phyloP scores from a whole-genome alignment of 768 basidiomycete species.

The Rhodotorula paludigena region DNA sequence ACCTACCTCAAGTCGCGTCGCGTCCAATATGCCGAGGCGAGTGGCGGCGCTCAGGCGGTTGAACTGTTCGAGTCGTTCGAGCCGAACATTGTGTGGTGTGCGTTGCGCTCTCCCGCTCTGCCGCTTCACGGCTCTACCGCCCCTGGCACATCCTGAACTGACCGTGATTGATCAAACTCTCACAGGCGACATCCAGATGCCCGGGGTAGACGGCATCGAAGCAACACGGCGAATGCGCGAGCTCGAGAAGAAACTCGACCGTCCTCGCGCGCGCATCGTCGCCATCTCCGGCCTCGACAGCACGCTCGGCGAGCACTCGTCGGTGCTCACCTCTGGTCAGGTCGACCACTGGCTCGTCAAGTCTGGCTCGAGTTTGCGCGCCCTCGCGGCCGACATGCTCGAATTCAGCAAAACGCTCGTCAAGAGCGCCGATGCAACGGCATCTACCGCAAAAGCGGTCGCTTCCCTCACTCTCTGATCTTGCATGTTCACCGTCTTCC shows the following conservation, averaged over 20 bases:
- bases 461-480: neutral
- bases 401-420: neutral
- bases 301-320: neutral
- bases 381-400: neutral
- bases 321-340: neutral
- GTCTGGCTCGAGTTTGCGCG: neutral
- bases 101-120: neutral
- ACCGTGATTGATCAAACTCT: too few relatives aligned
- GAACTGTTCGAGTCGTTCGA: neutral
- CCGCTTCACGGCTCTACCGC: neutral
- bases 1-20: neutral
- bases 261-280: neutral
- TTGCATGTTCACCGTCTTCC: too few relatives aligned
- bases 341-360: constrained; percentile 12
- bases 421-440: neutral
- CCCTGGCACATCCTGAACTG: too few relatives aligned
- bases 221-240: neutral
- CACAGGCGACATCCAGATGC: constrained; percentile 16
- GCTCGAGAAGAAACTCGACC: neutral
- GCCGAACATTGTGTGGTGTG: constrained; percentile 4
- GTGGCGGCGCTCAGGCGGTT: constrained; percentile 2
- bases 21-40: neutral
- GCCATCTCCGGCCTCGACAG: constrained; percentile 9
- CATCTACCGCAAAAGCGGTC: neutral
- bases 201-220: neutral